Conservation (phyloP, 1,284 basidiomycete species). For the Dichomitus squalens region DNA sequence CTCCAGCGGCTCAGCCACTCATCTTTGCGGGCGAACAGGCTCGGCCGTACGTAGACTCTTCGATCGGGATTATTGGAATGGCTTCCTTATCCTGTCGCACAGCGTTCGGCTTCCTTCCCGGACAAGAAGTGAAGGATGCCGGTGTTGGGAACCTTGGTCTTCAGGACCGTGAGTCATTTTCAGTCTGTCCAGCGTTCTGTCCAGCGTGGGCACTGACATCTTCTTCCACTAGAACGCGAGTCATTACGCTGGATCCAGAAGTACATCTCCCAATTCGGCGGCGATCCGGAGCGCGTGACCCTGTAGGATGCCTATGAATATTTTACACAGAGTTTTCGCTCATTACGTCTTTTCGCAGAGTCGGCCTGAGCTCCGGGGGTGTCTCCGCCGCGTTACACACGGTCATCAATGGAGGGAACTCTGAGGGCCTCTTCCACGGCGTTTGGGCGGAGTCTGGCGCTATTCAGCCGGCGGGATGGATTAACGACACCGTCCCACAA, state of each 20-base stretch:
- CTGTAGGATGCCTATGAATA: constrained; percentile 42
- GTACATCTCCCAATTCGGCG: constrained; percentile 65
- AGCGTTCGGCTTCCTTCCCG: constrained; percentile 19
- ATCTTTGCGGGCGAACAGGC: neutral
- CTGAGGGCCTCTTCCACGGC: constrained; percentile 37
- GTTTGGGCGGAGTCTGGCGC: constrained; percentile 42
- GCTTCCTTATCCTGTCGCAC: too few species aligned
- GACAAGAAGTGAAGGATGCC: constrained; percentile 50
- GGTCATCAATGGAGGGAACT: constrained; percentile 34
- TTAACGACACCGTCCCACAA: constrained; percentile 31
- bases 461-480: constrained; percentile 34
- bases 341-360: constrained; percentile 24
- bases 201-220: neutral
- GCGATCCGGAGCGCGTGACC: constrained; percentile 59
- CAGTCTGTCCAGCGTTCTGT: too few species aligned
- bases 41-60: neutral
- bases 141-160: constrained; percentile 58
- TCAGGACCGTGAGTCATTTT: constrained; percentile 47
- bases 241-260: constrained; percentile 47
- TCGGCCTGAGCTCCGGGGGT: constrained; percentile 47
- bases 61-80: too few species aligned
- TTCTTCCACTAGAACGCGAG: constrained; percentile 23
- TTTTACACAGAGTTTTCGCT: neutral
- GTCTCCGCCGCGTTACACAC: constrained; percentile 38
- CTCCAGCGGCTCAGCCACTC: neutral